phyloP scores from a whole-genome alignment of 179 eudicot species.

The Heliamphora pulchella region DNA sequence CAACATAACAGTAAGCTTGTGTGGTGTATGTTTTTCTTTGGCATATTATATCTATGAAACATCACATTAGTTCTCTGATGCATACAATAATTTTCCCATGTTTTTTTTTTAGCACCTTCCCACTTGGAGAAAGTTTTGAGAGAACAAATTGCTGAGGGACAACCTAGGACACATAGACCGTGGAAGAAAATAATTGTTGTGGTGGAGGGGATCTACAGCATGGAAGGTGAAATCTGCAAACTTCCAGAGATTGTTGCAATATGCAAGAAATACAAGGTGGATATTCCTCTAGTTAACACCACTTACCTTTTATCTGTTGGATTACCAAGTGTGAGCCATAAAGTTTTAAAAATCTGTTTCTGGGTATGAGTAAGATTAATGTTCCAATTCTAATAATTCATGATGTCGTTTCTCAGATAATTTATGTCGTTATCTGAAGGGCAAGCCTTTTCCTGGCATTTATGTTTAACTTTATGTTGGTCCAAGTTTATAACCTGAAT shows the following conservation, averaged over 20 bases:
- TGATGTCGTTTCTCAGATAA: neutral
- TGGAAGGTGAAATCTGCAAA: conserved; percentile 98
- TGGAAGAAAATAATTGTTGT: conserved; percentile 96
- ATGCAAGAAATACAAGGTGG: conserved; percentile 97
- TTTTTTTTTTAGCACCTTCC: conserved; percentile 51
- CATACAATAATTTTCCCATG: neutral
- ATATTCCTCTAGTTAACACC: neutral
- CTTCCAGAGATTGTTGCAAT: conserved; percentile 88
- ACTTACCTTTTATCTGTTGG: neutral
- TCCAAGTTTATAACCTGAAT: neutral
- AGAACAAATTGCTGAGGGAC: conserved; percentile 93
- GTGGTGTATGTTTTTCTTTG: neutral
- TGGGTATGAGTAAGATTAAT: neutral
- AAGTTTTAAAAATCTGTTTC: neutral
- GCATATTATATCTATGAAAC: neutral
- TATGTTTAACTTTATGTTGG: neutral
- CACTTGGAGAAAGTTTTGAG: conserved; percentile 86
- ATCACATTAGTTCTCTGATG: neutral
- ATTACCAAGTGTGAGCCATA: neutral
- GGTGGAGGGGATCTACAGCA: conserved; percentile 97
- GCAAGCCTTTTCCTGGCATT: neutral
- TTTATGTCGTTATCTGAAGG: neutral
- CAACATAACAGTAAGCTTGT: conserved; percentile 84
- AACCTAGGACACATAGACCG: conserved; percentile 96
- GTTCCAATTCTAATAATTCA: neutral